A percentile compares a stretch with the other conserved stretches of the same genome.
These are phyloP conservation scores for Chytriomyces sp. DNA, from an alignment of 192 early-diverging fungal species.

Conservation along the genomic window DNA sequence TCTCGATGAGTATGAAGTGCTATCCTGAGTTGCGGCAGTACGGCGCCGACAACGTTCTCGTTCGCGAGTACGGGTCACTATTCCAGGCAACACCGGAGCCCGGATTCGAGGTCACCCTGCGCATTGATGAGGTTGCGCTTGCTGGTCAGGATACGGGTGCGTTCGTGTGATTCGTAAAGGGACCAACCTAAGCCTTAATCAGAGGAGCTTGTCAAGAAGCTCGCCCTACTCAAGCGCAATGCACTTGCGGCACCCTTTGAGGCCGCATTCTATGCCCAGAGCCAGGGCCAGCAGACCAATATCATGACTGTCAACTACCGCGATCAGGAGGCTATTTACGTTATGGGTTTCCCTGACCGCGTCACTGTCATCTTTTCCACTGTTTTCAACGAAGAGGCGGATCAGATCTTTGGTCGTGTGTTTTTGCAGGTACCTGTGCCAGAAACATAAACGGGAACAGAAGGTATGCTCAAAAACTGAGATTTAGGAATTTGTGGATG, in stretches of 20 bases:
- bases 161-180: no score
- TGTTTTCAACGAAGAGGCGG: slow-evolving; percentile 96
- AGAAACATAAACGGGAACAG: neutral
- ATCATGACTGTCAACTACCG: slow-evolving; percentile 95
- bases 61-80: slow-evolving; percentile 78
- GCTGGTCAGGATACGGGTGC: no score
- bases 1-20: slow-evolving; percentile 87
- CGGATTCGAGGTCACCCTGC: no score
- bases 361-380: slow-evolving; percentile 98
- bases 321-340: slow-evolving; percentile 90
- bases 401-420: slow-evolving; percentile 92
- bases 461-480: neutral
- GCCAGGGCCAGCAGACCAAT: slow-evolving; percentile 69
- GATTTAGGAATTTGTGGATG: slow-evolving; percentile 99
- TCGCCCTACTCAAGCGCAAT: slow-evolving; percentile 92
- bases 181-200: no score
- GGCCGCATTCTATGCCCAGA: slow-evolving; percentile 82
- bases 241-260: slow-evolving; percentile 92
- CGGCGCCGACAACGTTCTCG: slow-evolving; percentile 83
- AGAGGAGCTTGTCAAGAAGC: slow-evolving; percentile 78
- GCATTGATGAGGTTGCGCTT: no score
- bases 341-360: slow-evolving; percentile 87
- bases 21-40: slow-evolving; percentile 76
- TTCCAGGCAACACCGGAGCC: slow-evolving; percentile 48
- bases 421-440: slow-evolving; percentile 95